phyloP scores from a whole-genome alignment of 768 basidiomycete species.

The Glaciozyma antarctica region DNA sequence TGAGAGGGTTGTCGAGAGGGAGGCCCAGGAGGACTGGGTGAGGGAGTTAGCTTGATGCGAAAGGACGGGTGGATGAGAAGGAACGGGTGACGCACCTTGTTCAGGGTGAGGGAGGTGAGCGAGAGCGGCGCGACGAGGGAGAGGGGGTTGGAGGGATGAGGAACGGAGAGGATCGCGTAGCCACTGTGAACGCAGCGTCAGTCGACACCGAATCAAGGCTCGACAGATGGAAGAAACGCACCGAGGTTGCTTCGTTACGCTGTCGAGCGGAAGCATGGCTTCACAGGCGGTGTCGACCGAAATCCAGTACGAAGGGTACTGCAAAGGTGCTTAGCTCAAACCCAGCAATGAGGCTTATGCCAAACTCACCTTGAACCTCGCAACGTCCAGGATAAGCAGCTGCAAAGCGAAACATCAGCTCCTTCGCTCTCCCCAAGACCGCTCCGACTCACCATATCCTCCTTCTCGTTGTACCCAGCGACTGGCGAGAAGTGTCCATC shows the following conservation, averaged over 20 bases:
- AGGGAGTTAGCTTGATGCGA: too few species aligned
- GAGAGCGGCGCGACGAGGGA: constrained; percentile 16
- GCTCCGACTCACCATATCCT: constrained; percentile 16
- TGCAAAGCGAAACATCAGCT: not conserved
- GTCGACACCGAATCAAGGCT: not conserved
- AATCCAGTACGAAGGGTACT: constrained; percentile 32
- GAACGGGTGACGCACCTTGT: constrained; percentile 16
- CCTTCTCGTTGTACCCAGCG: constrained; percentile 12
- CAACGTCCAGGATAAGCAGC: constrained; percentile 31
- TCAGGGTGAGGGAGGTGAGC: constrained; percentile 19
- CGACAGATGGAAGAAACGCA: not conserved
- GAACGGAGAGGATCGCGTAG: constrained; percentile 21
- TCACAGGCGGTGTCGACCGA: constrained; percentile 16
- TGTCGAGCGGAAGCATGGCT: constrained; percentile 29
- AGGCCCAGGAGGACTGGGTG: constrained; percentile 22
- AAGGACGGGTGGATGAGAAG: too few species aligned
- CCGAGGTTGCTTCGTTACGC: constrained; percentile 31
- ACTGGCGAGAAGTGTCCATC: constrained; percentile 31
- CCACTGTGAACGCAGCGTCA: constrained; percentile 5
- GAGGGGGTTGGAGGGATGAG: not conserved
- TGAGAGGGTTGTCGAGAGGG: constrained; percentile 12
- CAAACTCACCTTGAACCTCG: constrained; percentile 17
- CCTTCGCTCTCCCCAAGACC: not conserved
- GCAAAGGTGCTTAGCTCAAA: not conserved
- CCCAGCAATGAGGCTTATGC: not conserved